Evolutionary conservation across 116 monocot genomes (phyloP), one percentile per base, ranked within the genome.

Genomic region (Trichopus zeylanicus): DNA sequence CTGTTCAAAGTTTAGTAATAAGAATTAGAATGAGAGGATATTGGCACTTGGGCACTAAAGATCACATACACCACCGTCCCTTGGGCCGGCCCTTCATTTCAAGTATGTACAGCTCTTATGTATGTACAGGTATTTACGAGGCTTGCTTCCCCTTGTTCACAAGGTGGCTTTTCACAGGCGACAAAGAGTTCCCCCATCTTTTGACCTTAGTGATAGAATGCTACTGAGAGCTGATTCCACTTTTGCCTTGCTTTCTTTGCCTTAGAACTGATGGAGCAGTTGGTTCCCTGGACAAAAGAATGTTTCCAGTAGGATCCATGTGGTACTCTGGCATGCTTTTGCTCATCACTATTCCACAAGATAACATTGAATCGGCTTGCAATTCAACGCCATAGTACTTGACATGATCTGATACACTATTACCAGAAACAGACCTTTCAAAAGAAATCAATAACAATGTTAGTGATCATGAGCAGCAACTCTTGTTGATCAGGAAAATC

Each of bases 381-480:
- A 95, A 66, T 27, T 70, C 59, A 28, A 90, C 71, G 7, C 84
- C 87, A 8, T 74, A 73, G 60, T 95, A 95, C 26, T 20, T 46
- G 26, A 90, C 63, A 78, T 95, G 90, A 65, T 95, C 90, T 25
- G 60, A 61, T 13, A 95, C 66, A 52, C 95, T 95, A 51, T 77
- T 87, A 51, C 95, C 95, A 55, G 70, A 62, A 1, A 90, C 90
- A 63, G 95, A 95, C 70, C 95, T 95, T 33, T 31, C 9, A 33
- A 26, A 26, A 56, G 27, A 18, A 10, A 29, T 21, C 51, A 69
- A 55, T 19, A 9, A 26, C 1, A 9, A 61, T 7, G 42, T 35
- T 20, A 6, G 22, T 49, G 35, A 42, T 13, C 13, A 0, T 13
- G 3, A 42, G 16, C 42, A 31, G 13, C 1, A 15, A 9, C 12